Percentiles rank a stretch among this genome's conserved stretches.
Evolutionary conservation across 2,329 filamentous ascomycete species (phyloP).

Genomic region (Sphaceloma murrayae): DNA sequence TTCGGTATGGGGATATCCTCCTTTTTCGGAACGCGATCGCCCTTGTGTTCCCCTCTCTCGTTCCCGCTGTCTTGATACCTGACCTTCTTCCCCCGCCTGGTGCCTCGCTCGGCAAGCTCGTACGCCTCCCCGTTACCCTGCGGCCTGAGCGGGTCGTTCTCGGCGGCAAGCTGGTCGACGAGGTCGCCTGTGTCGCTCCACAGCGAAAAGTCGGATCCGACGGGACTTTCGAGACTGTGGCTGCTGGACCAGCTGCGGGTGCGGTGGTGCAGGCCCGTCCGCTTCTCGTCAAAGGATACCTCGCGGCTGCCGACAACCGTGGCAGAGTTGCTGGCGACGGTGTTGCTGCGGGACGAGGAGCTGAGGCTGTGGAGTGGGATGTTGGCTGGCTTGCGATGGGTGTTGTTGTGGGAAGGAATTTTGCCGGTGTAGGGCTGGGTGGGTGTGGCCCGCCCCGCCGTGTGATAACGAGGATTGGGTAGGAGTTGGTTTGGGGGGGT

Average conservation of each 20-base stretch:
- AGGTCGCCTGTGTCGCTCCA: constrained; percentile 96
- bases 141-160: constrained; percentile 70
- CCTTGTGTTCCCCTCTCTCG: constrained; percentile 38
- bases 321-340: constrained; percentile 28
- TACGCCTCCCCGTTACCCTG: constrained; percentile 56
- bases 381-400: constrained; percentile 60
- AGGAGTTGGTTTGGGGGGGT: neutral
- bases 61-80: constrained; percentile 16
- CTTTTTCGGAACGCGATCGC: constrained; percentile 57
- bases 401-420: constrained; percentile 62
- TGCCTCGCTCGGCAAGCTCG: constrained; percentile 33
- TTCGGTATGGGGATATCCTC: constrained; percentile 77
- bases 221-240: constrained; percentile 48
- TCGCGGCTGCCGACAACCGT: constrained; percentile 29
- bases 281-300: constrained; percentile 39
- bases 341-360: constrained; percentile 36
- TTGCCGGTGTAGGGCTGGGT: constrained; percentile 71
- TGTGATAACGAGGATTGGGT: too few species aligned
- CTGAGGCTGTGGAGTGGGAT: constrained; percentile 76
- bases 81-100: constrained; percentile 21
- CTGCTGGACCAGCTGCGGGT: constrained; percentile 34
- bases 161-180: constrained; percentile 77
- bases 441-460: constrained; percentile 49
- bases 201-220: constrained; percentile 61
- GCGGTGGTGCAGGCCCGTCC: constrained; percentile 36